These are phyloP conservation scores for Annulohypoxylon truncatum DNA, from an alignment of 2,329 filamentous ascomycete genomes.

Conservation along the genomic window DNA sequence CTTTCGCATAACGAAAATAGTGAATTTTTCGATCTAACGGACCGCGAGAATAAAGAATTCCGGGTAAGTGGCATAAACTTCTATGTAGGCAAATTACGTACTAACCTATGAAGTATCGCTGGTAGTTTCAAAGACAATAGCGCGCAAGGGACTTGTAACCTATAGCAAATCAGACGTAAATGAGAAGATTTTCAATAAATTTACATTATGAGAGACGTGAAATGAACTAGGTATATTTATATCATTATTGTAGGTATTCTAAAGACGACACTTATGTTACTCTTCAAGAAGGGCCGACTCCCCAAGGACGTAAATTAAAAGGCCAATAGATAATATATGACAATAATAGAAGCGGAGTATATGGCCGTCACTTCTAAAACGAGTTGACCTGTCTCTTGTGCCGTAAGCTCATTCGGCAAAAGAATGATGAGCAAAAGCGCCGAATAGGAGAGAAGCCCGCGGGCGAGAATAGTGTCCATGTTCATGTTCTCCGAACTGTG, in stretches of 20 bases:
- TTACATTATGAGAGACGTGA: neutral
- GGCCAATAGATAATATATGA: neutral
- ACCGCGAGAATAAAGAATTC: conserved; percentile 49
- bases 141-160: neutral
- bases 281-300: neutral
- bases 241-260: neutral
- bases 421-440: neutral
- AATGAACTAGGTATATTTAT: neutral
- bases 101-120: conserved; percentile 26
- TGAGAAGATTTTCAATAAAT: neutral
- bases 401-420: neutral
- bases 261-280: neutral
- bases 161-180: neutral
- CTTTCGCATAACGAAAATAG: conserved; percentile 43
- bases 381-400: neutral
- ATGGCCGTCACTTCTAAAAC: neutral
- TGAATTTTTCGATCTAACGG: conserved; percentile 50
- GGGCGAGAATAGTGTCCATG: neutral
- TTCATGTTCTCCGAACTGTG: neutral
- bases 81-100: neutral
- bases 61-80: conserved; percentile 31
- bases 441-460: neutral
- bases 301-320: neutral
- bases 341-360: neutral
- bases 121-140: conserved; percentile 7